Conservation (phyloP, 495 filamentous ascomycete species). For the Daldinia vernicosa region DNA sequence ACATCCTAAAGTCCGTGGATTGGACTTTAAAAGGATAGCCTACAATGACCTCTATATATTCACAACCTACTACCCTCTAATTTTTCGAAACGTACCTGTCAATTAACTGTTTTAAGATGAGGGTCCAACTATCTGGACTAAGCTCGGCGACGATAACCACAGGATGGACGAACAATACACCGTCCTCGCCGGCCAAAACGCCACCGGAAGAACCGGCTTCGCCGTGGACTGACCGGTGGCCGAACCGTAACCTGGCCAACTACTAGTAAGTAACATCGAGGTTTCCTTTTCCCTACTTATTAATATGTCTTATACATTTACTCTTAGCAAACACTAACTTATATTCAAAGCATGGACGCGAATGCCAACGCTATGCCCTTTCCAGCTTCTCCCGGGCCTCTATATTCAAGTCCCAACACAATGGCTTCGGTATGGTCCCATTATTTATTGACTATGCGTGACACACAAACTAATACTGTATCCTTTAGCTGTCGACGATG, state of each 20-base stretch:
- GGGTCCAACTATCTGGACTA: too few species aligned
- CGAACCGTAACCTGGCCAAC: background rate
- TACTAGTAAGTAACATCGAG: conserved; percentile 1
- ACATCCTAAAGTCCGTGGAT: too few species aligned
- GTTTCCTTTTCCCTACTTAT: background rate
- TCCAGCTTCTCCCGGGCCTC: background rate
- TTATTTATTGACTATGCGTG: too few species aligned
- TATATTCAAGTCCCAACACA: too few species aligned
- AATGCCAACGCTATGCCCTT: background rate
- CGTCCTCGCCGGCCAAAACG: too few species aligned
- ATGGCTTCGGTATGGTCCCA: too few species aligned
- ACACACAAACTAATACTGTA: too few species aligned
- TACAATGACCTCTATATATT: background rate
- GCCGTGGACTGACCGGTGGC: background rate
- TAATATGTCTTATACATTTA: background rate
- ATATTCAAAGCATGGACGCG: background rate
- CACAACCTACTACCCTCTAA: background rate
- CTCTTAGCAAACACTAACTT: background rate
- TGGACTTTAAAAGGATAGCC: too few species aligned
- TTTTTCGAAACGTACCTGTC: background rate
- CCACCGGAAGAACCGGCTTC: background rate
- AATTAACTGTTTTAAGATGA: background rate
- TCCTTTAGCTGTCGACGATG: too few species aligned
- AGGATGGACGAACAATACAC: too few species aligned
- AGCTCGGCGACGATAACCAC: too few species aligned